These are phyloP conservation scores for Dendrobium huoshanense DNA, from an alignment of 106 monocot genomes.

Conservation along the genomic window DNA sequence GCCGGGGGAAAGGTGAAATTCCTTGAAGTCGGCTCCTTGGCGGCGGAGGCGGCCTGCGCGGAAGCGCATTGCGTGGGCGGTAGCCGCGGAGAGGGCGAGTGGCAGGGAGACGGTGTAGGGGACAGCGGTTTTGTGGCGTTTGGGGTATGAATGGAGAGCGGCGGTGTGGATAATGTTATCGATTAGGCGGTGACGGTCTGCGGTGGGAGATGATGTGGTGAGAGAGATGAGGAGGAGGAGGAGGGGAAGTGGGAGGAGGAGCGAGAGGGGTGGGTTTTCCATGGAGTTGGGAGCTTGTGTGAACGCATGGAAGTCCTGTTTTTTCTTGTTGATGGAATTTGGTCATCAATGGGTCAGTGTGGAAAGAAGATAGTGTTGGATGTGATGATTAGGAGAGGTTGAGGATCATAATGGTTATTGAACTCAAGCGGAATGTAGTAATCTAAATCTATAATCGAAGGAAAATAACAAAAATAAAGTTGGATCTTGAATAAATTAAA, in stretches of 20 bases:
- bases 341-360: too few species aligned
- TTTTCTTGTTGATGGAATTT: too few species aligned
- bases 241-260: slow-evolving; percentile 8
- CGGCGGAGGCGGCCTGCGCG: slow-evolving; percentile 38
- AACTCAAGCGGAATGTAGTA: too few species aligned
- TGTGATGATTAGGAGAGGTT: too few species aligned
- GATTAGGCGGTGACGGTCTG: slow-evolving; percentile 16
- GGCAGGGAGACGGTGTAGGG: slow-evolving; percentile 39
- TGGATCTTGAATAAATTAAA: too few species aligned
- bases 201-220: slow-evolving; percentile 1
- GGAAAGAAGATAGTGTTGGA: too few species aligned
- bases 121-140: slow-evolving; percentile 33
- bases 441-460: too few species aligned
- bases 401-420: too few species aligned
- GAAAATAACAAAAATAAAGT: too few species aligned
- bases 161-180: slow-evolving; percentile 30
- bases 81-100: slow-evolving; percentile 18
- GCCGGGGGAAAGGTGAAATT: slow-evolving; percentile 37
- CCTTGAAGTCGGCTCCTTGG: slow-evolving; percentile 28
- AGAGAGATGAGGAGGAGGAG: slow-evolving; percentile 3
- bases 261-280: too few species aligned
- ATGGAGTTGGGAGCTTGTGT: background rate
- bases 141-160: slow-evolving; percentile 26
- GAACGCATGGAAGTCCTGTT: background rate
- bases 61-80: slow-evolving; percentile 27